These are phyloP conservation scores for Beauveria brongniartii DNA, from an alignment of 2,329 filamentous ascomycete genomes.

Conservation along the genomic window DNA sequence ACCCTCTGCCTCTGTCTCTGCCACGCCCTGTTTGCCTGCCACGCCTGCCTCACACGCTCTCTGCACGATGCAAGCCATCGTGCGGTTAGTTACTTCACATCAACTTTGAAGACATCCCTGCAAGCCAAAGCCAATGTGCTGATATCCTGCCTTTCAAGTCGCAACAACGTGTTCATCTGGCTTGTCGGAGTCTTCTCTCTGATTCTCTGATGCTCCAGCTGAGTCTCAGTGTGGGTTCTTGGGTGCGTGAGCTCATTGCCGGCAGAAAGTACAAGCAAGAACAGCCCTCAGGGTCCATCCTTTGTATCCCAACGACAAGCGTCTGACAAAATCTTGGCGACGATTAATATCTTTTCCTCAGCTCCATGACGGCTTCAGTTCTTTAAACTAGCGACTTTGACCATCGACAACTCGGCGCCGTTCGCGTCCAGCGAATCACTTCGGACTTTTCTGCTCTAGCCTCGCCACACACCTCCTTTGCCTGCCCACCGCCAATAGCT, in stretches of 20 bases:
- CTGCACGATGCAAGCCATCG: background rate
- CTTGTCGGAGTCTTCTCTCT: too few relatives aligned
- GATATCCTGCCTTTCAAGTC: too few relatives aligned
- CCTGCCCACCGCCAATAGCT: background rate
- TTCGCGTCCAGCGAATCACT: background rate
- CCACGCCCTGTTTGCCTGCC: background rate
- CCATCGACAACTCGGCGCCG: background rate
- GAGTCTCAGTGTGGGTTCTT: background rate
- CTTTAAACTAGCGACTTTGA: background rate
- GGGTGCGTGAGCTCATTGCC: background rate
- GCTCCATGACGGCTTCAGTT: background rate
- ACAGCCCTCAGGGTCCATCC: background rate
- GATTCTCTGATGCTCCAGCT: background rate
- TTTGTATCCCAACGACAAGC: background rate
- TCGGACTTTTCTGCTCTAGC: background rate
- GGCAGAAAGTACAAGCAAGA: background rate
- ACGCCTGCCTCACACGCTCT: background rate
- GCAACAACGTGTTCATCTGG: too few relatives aligned
- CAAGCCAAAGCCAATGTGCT: too few relatives aligned
- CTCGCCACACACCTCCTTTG: background rate
- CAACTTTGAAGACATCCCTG: too few relatives aligned
- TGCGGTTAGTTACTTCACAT: background rate
- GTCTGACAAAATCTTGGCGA: background rate
- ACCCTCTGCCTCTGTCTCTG: background rate
- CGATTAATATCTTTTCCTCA: background rate